Conservation (phyloP, 2,329 filamentous ascomycete species). For the Scedosporium apiospermum region DNA sequence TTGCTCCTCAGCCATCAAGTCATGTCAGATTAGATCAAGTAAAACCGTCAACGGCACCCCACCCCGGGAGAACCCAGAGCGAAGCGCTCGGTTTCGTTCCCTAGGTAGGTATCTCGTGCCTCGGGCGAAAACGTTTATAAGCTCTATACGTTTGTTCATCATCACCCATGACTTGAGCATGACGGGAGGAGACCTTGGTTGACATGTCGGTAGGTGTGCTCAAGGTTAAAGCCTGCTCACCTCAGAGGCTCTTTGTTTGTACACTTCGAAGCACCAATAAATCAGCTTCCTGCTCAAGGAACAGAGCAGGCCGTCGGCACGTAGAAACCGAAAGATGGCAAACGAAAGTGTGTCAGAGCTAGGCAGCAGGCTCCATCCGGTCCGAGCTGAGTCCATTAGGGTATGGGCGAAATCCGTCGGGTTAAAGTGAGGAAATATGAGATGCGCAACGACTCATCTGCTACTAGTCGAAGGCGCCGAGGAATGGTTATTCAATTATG, state of each 20-base stretch:
- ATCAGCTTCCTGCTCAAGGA: not conserved
- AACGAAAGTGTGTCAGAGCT: not conserved
- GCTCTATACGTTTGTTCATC: constrained; percentile 5
- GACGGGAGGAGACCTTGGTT: not conserved
- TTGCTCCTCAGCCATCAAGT: constrained; percentile 5
- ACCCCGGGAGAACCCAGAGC: constrained; percentile 5
- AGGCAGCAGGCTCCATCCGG: not conserved
- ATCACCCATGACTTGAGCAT: constrained; percentile 6
- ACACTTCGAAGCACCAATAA: too few relatives aligned
- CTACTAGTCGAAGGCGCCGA: too few relatives aligned
- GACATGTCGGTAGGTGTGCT: too few relatives aligned
- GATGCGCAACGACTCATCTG: too few relatives aligned
- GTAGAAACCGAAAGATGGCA: not conserved
- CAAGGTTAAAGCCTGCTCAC: too few relatives aligned
- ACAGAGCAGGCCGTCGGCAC: not conserved
- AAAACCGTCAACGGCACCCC: constrained; percentile 26
- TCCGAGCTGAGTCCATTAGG: too few relatives aligned
- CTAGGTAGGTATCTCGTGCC: not conserved
- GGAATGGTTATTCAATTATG: too few relatives aligned
- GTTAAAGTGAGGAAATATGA: too few relatives aligned
- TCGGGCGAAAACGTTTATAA: constrained; percentile 6
- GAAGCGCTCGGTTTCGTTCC: constrained; percentile 8
- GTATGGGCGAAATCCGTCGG: too few relatives aligned
- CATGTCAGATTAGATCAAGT: constrained; percentile 60
- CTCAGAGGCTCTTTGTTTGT: too few relatives aligned